Conservation (phyloP, 2,329 filamentous ascomycete species). For the Aspergillus novoparasiticus region DNA sequence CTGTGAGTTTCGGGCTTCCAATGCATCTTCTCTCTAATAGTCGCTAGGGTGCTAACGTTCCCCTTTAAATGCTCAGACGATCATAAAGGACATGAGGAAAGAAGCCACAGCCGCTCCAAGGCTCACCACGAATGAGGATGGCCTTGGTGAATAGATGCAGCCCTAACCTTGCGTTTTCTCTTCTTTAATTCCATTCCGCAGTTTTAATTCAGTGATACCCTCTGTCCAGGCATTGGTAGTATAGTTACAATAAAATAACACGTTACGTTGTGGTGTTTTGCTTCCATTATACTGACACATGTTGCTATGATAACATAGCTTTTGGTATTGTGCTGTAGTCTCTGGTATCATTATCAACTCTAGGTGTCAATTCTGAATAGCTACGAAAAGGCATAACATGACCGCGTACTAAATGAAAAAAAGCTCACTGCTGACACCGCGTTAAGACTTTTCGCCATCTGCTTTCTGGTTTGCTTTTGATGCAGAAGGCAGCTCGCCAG, state of each 20-base stretch:
- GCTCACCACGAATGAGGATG: slow-evolving; percentile 22
- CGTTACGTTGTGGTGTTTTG: background rate
- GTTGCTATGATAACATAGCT: background rate
- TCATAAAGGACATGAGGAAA: slow-evolving; percentile 50
- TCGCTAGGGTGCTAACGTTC: slow-evolving; percentile 7
- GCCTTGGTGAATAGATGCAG: slow-evolving; percentile 18
- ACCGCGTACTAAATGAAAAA: background rate
- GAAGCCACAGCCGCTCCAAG: slow-evolving; percentile 37
- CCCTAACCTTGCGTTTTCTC: background rate
- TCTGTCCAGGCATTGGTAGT: background rate
- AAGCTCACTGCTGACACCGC: background rate
- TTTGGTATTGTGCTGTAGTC: slow-evolving; percentile 11
- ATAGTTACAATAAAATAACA: background rate
- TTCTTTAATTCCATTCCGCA: background rate
- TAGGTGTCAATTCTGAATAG: slow-evolving; percentile 12
- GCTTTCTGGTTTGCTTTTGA: slow-evolving; percentile 30
- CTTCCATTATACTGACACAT: background rate
- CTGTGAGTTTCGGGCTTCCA: slow-evolving; percentile 61
- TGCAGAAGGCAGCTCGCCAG: slow-evolving; percentile 40
- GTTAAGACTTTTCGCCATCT: slow-evolving; percentile 30
- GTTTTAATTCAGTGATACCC: background rate
- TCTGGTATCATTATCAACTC: slow-evolving; percentile 28
- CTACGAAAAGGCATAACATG: slow-evolving; percentile 3
- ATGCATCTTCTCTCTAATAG: background rate
- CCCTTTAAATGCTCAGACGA: slow-evolving; percentile 35